Evolutionary conservation across 2,329 filamentous ascomycete genomes (phyloP), one percentile per base, ranked within the genome.

Genomic region (Cadophora malorum): DNA sequence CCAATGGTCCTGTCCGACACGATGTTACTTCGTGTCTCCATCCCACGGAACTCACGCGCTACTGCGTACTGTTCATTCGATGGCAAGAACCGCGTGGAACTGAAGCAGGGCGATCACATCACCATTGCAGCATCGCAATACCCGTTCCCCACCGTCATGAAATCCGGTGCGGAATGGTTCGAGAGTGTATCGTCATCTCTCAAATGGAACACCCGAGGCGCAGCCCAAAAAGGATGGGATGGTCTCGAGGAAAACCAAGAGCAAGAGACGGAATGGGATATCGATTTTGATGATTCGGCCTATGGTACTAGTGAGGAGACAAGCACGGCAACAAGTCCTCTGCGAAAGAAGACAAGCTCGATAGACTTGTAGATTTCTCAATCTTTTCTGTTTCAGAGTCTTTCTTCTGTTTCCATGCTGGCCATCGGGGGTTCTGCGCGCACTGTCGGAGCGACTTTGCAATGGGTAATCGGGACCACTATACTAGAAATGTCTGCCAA

Each of bases 61-160:
- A 97, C 94, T 0, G 96, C 96, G 0, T 97, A 97, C 83, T 97
- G 95, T 78, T 93, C 94, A 50, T 99, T 99, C 78, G 96, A 99
- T 78, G 96, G 96, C 79, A 99, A 98, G 80, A 94, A 94, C 66
- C 93, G 96, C 62, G 88, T 99, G 53, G 95, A 99, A 80, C 88
- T 99, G 45, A 90, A 91, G 70, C 93, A 95, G 76, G 96, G 96
- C 64, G 96, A 99, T 80, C 92, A 95, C 75, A 96, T 99, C 78
- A 97, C 95, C 69, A 96, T 99, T 75, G 93, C 95, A 50, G 96
- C 96, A 3, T 96, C 92, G 35, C 94, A 97, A 78, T 99, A 97
- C 76, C 96, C 96, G 0, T 98, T 99, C 82, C 96, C 96, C 2
- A 98, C 96, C 0, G 95, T 99, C 53, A 93, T 96, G 67, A 91